These are phyloP conservation scores for Fonsecaea pugnacius DNA, from an alignment of 2,329 filamentous ascomycete genomes.

Conservation along the genomic window DNA sequence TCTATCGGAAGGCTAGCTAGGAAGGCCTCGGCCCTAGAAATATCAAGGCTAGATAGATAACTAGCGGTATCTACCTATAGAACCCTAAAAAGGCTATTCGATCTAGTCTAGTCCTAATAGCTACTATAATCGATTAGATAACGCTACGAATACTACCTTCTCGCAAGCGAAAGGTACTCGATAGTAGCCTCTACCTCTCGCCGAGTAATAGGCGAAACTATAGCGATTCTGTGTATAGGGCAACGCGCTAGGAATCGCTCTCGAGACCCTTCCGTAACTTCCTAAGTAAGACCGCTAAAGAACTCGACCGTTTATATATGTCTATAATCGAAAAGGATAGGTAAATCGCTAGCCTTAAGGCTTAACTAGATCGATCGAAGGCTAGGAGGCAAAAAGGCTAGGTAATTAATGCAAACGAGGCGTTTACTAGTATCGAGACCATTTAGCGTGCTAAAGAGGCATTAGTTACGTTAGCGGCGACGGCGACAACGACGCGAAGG, in stretches of 20 bases:
- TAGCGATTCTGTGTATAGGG: background rate
- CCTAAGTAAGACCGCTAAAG: slow-evolving; percentile 15
- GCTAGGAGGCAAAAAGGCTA: slow-evolving; percentile 2
- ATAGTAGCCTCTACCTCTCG: background rate
- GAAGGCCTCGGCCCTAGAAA: slow-evolving; percentile 1
- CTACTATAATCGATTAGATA: background rate
- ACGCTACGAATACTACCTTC: background rate
- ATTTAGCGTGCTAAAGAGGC: slow-evolving; percentile 10
- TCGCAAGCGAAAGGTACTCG: slow-evolving; percentile 1
- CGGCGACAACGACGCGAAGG: background rate
- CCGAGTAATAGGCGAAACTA: background rate
- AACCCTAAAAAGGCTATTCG: slow-evolving; percentile 7
- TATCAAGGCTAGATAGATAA: slow-evolving; percentile 14
- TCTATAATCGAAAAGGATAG: background rate
- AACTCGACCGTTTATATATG: slow-evolving; percentile 8
- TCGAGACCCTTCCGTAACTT: slow-evolving; percentile 2
- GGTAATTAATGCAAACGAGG: slow-evolving; percentile 18
- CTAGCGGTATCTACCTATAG: slow-evolving; percentile 8
- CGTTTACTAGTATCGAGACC: slow-evolving; percentile 19
- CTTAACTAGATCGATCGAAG: slow-evolving; percentile 2
- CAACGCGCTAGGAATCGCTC: slow-evolving; percentile 1
- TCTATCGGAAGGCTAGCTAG: slow-evolving; percentile 15
- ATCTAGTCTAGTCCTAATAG: slow-evolving; percentile 7
- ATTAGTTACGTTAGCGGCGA: background rate
- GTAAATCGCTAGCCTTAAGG: background rate